Conservation (phyloP, 768 basidiomycete genomes). For the Naganishia vaughanmartiniae region DNA sequence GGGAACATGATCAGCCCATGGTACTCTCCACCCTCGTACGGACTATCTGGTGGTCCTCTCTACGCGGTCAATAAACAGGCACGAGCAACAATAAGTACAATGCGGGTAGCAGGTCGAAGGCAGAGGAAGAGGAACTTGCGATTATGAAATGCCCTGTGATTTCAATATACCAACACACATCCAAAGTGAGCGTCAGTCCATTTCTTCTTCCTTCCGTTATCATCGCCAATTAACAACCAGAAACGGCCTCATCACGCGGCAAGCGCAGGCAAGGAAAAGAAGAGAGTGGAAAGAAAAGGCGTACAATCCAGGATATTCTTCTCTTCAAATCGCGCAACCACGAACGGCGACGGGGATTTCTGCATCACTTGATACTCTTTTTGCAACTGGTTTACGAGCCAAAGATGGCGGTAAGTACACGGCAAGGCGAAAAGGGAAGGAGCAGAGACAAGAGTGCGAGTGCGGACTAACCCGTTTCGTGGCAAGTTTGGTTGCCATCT, state of each 20-base stretch:
- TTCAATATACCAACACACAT: constrained; percentile 12
- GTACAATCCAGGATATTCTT: constrained; percentile 93
- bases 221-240: too few species aligned
- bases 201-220: background rate
- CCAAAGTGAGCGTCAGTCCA: background rate
- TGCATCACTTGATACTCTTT: constrained; percentile 87
- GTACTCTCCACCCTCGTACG: constrained; percentile 88
- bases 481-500: constrained; percentile 16
- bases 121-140: constrained; percentile 48
- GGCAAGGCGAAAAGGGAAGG: background rate
- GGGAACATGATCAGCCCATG: constrained; percentile 90
- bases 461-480: constrained; percentile 15
- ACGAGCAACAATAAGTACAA: background rate
- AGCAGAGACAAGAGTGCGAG: too few species aligned
- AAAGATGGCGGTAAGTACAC: too few species aligned
- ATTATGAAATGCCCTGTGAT: constrained; percentile 78
- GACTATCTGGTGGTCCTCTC: constrained; percentile 88
- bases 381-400: constrained; percentile 33
- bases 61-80: constrained; percentile 52
- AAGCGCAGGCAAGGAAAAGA: background rate
- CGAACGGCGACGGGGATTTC: constrained; percentile 87
- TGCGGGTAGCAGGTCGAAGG: background rate
- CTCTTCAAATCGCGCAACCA: constrained; percentile 93
- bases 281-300: constrained; percentile 48
- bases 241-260: too few species aligned